These are phyloP conservation scores for Inga laurina DNA, from an alignment of 306 rosid genomes.

Conservation along the genomic window DNA sequence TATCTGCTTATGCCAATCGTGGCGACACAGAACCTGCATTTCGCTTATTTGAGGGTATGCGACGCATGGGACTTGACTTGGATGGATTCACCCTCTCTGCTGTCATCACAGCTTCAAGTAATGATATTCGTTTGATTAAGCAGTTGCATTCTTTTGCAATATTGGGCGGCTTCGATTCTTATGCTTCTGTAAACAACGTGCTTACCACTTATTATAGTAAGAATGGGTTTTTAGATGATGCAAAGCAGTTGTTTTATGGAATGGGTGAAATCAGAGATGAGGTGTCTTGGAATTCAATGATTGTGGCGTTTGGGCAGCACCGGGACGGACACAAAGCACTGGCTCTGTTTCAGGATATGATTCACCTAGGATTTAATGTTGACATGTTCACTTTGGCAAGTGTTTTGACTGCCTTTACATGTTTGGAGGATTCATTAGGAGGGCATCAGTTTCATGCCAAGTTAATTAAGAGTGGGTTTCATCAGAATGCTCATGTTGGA, in stretches of 20 bases:
- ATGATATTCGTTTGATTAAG: slow-evolving; percentile 48
- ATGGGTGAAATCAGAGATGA: slow-evolving; percentile 65
- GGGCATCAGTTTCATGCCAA: slow-evolving; percentile 81
- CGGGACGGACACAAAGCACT: slow-evolving; percentile 62
- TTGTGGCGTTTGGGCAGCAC: slow-evolving; percentile 74
- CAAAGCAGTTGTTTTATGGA: slow-evolving; percentile 41
- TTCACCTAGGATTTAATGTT: slow-evolving; percentile 45
- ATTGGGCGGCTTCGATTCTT: slow-evolving; percentile 57
- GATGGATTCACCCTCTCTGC: slow-evolving; percentile 80
- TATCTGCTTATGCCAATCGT: slow-evolving; percentile 60
- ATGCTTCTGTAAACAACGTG: slow-evolving; percentile 62
- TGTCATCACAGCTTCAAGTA: slow-evolving; percentile 29
- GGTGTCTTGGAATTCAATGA: slow-evolving; percentile 82
- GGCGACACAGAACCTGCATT: slow-evolving; percentile 47
- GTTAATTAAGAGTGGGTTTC: slow-evolving; percentile 77
- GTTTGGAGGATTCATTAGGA: slow-evolving; percentile 63
- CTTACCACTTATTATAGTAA: slow-evolving; percentile 58
- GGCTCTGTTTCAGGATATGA: slow-evolving; percentile 68
- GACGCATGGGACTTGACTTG: slow-evolving; percentile 40
- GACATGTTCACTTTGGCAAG: slow-evolving; percentile 88
- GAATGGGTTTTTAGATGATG: slow-evolving; percentile 47
- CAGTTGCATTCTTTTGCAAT: slow-evolving; percentile 52
- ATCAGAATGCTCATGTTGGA: slow-evolving; percentile 76
- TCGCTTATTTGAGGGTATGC: slow-evolving; percentile 48
- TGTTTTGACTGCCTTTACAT: slow-evolving; percentile 76